These are phyloP conservation scores for Arxiozyma telluris DNA, from an alignment of 1,139 yeast species.

Conservation along the genomic window DNA sequence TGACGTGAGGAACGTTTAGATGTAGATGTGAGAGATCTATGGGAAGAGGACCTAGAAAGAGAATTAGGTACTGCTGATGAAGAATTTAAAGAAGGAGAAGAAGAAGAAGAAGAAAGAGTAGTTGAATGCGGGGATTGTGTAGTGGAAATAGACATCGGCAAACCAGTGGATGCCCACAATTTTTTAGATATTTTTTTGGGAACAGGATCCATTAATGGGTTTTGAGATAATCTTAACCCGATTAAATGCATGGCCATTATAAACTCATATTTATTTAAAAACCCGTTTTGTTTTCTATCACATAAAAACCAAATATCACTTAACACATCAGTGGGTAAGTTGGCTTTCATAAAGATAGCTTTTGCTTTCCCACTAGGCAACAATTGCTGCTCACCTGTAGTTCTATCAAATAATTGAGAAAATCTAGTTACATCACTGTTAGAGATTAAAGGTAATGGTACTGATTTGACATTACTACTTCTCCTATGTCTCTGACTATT, in stretches of 20 bases:
- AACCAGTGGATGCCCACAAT: slow-evolving; percentile 48
- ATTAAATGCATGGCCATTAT: slow-evolving; percentile 92
- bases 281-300: slow-evolving; percentile 68
- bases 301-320: slow-evolving; percentile 87
- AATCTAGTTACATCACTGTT: slow-evolving; percentile 31
- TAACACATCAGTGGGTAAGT: slow-evolving; percentile 60
- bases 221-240: slow-evolving; percentile 63
- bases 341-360: slow-evolving; percentile 79
- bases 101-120: neutral
- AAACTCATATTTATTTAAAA: slow-evolving; percentile 63
- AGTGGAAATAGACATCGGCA: neutral
- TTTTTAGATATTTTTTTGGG: slow-evolving; percentile 46
- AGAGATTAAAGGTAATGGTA: slow-evolving; percentile 21
- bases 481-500: neutral
- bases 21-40: neutral
- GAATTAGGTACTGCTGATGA: neutral
- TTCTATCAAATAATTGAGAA: slow-evolving; percentile 63
- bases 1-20: slow-evolving; percentile 1
- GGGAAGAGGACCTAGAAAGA: neutral
- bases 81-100: slow-evolving; percentile 2
- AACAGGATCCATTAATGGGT: slow-evolving; percentile 36
- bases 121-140: neutral
- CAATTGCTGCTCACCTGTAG: slow-evolving; percentile 38
- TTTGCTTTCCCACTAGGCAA: slow-evolving; percentile 72
- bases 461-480: neutral